Percentiles rank a stretch among this genome's conserved stretches.
These are phyloP conservation scores for Scortechinia acanthostroma DNA, from an alignment of 2,329 filamentous ascomycete species.

Conservation along the genomic window DNA sequence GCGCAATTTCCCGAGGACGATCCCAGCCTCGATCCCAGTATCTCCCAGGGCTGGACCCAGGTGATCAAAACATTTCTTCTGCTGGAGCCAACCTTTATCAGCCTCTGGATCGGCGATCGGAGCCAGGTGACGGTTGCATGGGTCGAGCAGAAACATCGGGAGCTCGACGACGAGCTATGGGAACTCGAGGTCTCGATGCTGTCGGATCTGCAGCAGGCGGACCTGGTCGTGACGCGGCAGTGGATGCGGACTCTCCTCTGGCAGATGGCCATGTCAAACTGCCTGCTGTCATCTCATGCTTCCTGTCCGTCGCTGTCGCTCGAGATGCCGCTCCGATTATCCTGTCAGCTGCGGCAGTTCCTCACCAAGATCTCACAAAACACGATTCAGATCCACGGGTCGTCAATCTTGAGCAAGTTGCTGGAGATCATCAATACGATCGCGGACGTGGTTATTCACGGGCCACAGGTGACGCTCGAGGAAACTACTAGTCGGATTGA, in stretches of 20 bases:
- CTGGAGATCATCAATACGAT: conserved; percentile 40
- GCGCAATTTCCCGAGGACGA: no score
- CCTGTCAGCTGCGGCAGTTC: conserved; percentile 29
- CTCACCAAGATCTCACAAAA: conserved; percentile 28
- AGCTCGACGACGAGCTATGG: conserved; percentile 28
- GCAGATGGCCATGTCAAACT: conserved; percentile 38
- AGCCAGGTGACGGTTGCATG: conserved; percentile 26
- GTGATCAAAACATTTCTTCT: no score
- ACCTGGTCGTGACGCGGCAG: conserved; percentile 37
- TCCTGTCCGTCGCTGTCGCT: conserved; percentile 21
- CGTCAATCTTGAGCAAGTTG: conserved; percentile 34
- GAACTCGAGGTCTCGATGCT: conserved; percentile 24
- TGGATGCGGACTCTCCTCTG: conserved; percentile 38
- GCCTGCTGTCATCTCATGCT: conserved; percentile 25
- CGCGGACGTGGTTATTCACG: conserved; percentile 35
- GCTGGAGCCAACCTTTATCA: no score
- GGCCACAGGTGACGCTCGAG: conserved; percentile 26
- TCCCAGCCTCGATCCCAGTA: no score
- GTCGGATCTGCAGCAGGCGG: conserved; percentile 33
- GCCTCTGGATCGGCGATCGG: no score
- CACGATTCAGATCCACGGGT: conserved; percentile 34
- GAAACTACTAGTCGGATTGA: conserved; percentile 32
- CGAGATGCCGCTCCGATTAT: conserved; percentile 32
- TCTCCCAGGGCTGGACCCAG: no score
- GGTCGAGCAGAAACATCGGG: conserved; percentile 33